These are phyloP conservation scores for Pichia californica DNA, from an alignment of 805 yeast genomes.

Conservation along the genomic window DNA sequence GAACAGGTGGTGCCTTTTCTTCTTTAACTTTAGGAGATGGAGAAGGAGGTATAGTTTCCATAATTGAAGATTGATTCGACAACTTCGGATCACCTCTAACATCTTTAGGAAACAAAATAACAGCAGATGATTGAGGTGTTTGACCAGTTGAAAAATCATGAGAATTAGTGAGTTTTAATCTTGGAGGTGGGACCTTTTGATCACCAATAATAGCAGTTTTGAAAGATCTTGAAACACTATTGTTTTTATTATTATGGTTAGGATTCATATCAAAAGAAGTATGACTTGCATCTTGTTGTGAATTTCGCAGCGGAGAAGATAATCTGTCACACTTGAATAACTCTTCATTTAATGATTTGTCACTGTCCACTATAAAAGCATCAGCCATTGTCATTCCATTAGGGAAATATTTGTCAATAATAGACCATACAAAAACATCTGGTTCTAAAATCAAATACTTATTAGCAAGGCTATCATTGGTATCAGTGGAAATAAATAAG, in stretches of 20 bases:
- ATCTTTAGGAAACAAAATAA: slow-evolving; percentile 43
- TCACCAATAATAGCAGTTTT: slow-evolving; percentile 28
- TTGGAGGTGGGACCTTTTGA: slow-evolving; percentile 26
- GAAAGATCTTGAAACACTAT: neutral
- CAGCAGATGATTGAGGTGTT: slow-evolving; percentile 34
- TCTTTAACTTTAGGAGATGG: slow-evolving; percentile 6
- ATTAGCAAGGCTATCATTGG: neutral
- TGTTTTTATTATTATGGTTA: neutral
- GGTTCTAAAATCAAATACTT: slow-evolving; percentile 38
- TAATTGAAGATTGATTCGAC: slow-evolving; percentile 16
- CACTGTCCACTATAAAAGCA: slow-evolving; percentile 51
- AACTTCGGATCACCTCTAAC: slow-evolving; percentile 8
- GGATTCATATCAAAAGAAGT: slow-evolving; percentile 1
- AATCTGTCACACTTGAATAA: slow-evolving; percentile 7
- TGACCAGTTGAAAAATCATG: slow-evolving; percentile 7
- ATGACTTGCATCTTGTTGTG: neutral
- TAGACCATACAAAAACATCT: slow-evolving; percentile 51
- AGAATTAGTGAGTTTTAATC: slow-evolving; percentile 13
- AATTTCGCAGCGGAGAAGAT: neutral
- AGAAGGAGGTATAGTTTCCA: slow-evolving; percentile 1
- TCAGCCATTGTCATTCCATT: slow-evolving; percentile 63
- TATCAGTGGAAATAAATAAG: too few species aligned
- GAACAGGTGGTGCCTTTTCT: neutral
- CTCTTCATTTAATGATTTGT: slow-evolving; percentile 23
- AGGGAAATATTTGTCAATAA: slow-evolving; percentile 56